A percentile compares a stretch with the other conserved stretches of the same genome.
phyloP scores from a whole-genome alignment of 179 eudicot genomes.

The Beta corolliflora region DNA sequence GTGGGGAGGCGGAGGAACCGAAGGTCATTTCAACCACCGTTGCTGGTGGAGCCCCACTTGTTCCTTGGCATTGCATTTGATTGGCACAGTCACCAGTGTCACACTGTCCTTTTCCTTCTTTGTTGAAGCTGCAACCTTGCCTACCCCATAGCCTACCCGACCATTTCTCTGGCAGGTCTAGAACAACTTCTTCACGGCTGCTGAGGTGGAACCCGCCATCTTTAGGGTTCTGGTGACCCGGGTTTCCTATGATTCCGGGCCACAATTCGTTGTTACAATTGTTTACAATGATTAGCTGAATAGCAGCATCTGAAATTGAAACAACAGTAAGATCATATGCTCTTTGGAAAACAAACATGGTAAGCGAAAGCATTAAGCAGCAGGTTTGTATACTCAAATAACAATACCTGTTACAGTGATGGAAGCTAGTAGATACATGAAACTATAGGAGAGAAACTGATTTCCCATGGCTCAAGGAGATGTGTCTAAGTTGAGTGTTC shows the following conservation, averaged over 20 bases:
- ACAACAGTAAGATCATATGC: neutral
- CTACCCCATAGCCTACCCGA: conserved; percentile 90
- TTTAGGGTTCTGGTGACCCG: conserved; percentile 61
- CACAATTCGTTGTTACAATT: conserved; percentile 74
- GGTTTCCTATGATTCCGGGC: conserved; percentile 80
- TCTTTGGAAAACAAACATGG: neutral
- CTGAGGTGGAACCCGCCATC: conserved; percentile 75
- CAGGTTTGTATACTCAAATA: neutral
- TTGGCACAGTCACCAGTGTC: conserved; percentile 76
- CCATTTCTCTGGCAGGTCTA: conserved; percentile 76
- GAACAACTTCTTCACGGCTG: conserved; percentile 62
- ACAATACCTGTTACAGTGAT: conserved; percentile 29
- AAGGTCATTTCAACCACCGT: conserved; percentile 91
- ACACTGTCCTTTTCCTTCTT: conserved; percentile 65
- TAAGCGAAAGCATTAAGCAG: neutral
- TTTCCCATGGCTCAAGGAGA: neutral
- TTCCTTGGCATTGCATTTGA: conserved; percentile 63
- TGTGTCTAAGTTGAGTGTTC: too few relatives aligned
- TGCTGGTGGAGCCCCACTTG: conserved; percentile 78
- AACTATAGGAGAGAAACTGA: neutral
- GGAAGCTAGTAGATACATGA: conserved; percentile 8
- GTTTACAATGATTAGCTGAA: conserved; percentile 80
- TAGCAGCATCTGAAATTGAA: conserved; percentile 46
- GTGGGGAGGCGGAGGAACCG: conserved; percentile 68
- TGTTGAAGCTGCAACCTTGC: conserved; percentile 68